Evolutionary conservation across 305 asterid species (phyloP).

Genomic region (Fraxinus baroniana): DNA sequence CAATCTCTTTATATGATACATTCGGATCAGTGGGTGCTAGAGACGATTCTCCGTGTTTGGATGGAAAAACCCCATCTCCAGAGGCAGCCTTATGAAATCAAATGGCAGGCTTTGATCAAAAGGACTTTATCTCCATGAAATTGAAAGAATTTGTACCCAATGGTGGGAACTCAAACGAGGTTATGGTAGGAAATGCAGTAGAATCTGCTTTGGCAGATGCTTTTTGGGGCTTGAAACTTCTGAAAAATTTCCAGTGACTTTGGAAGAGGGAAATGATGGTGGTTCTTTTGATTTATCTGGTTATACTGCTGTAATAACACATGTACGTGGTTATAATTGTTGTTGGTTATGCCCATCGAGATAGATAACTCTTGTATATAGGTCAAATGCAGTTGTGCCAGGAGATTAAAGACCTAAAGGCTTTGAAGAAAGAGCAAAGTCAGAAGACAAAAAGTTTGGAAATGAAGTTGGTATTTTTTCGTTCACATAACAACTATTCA

Average conservation of each 20-base stretch:
- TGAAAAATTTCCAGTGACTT: slow-evolving; percentile 28
- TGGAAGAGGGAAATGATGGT: slow-evolving; percentile 28
- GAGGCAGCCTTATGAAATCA: slow-evolving; percentile 28
- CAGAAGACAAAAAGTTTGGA: slow-evolving; percentile 43
- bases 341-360: background rate
- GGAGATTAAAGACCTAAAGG: slow-evolving; percentile 55
- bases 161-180: slow-evolving; percentile 22
- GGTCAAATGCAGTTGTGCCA: slow-evolving; percentile 44
- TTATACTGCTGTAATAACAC: slow-evolving; percentile 38
- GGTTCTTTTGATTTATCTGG: slow-evolving; percentile 34
- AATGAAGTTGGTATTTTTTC: slow-evolving; percentile 58
- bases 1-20: slow-evolving; percentile 32
- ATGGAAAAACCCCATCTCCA: slow-evolving; percentile 29
- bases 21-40: slow-evolving; percentile 31
- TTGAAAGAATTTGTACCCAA: slow-evolving; percentile 47
- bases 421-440: slow-evolving; percentile 46
- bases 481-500: background rate
- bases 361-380: slow-evolving; percentile 3
- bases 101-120: slow-evolving; percentile 34
- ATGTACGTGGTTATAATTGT: slow-evolving; percentile 37
- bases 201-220: slow-evolving; percentile 34
- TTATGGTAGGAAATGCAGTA: slow-evolving; percentile 20
- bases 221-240: slow-evolving; percentile 31
- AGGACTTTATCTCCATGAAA: slow-evolving; percentile 45
- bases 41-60: slow-evolving; percentile 31